Conservation (phyloP, 2,329 filamentous ascomycete species). For the Pezicula carpinea region DNA sequence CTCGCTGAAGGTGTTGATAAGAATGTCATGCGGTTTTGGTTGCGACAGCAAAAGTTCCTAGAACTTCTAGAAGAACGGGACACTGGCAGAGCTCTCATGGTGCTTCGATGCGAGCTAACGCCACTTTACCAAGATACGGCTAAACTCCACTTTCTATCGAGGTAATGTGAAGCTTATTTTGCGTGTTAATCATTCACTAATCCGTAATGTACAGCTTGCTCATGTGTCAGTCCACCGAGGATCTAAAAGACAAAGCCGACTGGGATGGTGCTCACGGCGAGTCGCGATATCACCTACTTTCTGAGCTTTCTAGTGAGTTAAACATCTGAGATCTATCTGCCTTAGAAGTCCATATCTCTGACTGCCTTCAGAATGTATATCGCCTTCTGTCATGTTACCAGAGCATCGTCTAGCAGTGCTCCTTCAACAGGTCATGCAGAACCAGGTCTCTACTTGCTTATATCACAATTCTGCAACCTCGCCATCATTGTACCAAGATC, state of each 20-base stretch:
- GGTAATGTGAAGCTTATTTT: conserved; percentile 35
- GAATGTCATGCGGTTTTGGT: conserved; percentile 77
- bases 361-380: conserved; percentile 67
- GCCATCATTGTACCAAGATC: conserved; percentile 85
- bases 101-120: conserved; percentile 84
- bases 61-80: conserved; percentile 80
- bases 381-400: conserved; percentile 94
- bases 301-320: conserved; percentile 73
- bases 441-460: conserved; percentile 76
- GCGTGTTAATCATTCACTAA: conserved; percentile 7
- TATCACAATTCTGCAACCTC: conserved; percentile 80
- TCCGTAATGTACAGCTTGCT: conserved; percentile 56
- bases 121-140: conserved; percentile 75
- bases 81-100: conserved; percentile 66
- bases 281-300: conserved; percentile 71
- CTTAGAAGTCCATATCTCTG: conserved; percentile 8
- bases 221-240: conserved; percentile 78
- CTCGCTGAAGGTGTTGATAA: conserved; percentile 71
- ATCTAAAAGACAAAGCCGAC: conserved; percentile 69
- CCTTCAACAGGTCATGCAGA: conserved; percentile 76
- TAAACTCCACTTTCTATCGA: conserved; percentile 77
- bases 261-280: conserved; percentile 80
- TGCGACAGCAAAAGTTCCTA: conserved; percentile 91
- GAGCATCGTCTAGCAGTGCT: conserved; percentile 81
- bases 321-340: neutral